phyloP scores from a whole-genome alignment of 805 yeast genomes.

The Wickerhamomyces strasburgensis region DNA sequence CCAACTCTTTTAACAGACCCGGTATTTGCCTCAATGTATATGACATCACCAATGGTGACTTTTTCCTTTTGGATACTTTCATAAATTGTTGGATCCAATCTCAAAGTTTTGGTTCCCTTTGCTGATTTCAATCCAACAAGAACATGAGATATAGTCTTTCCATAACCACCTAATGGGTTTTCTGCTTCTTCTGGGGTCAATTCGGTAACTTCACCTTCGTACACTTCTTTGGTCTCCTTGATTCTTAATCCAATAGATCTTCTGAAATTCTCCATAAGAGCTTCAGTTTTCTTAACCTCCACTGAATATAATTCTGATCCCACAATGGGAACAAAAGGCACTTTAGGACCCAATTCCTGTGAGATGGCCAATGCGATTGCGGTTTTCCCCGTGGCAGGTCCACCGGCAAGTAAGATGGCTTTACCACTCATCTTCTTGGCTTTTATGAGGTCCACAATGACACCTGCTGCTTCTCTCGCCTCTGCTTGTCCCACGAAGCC shows the following conservation, averaged over 20 bases:
- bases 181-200: constrained; percentile 94
- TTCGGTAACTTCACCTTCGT: constrained; percentile 97
- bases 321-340: constrained; percentile 95
- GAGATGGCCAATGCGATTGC: constrained; percentile 95
- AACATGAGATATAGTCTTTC: constrained; percentile 92
- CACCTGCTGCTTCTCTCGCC: constrained; percentile 90
- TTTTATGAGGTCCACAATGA: constrained; percentile 88
- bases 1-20: constrained; percentile 98
- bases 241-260: constrained; percentile 94
- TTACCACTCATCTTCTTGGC: constrained; percentile 91
- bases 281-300: constrained; percentile 96
- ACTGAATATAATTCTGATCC: constrained; percentile 92
- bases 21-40: constrained; percentile 94
- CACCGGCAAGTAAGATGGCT: constrained; percentile 94
- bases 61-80: constrained; percentile 93
- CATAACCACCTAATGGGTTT: constrained; percentile 96
- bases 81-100: constrained; percentile 89
- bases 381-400: constrained; percentile 98
- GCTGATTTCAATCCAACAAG: constrained; percentile 90
- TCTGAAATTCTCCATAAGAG: constrained; percentile 93
- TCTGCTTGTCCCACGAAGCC: constrained; percentile 74
- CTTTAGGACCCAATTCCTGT: constrained; percentile 94
- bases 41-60: constrained; percentile 93
- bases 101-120: constrained; percentile 81
- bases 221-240: constrained; percentile 95